A percentile compares a stretch with the other conserved stretches of the same genome.
Conservation (phyloP, 495 filamentous ascomycete species). For the Penicillium alfredii region DNA sequence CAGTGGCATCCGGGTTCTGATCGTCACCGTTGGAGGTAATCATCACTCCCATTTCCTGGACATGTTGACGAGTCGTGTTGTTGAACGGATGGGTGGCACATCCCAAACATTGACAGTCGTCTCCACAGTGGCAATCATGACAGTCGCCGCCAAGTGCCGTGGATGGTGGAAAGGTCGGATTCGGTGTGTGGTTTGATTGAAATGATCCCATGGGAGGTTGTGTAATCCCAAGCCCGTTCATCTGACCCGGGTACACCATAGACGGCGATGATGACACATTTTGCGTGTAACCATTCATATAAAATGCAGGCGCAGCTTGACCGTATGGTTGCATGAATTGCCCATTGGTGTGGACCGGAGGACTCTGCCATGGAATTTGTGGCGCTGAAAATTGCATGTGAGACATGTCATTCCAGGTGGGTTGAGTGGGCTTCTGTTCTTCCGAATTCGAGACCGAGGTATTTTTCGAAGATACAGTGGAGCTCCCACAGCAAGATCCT, state of each 20-base stretch:
- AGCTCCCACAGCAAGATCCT: slow-evolving; percentile 32
- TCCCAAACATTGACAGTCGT: slow-evolving; percentile 61
- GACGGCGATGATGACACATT: slow-evolving; percentile 6
- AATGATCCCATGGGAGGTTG: slow-evolving; percentile 15
- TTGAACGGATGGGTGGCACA: slow-evolving; percentile 71
- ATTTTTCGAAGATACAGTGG: slow-evolving; percentile 2
- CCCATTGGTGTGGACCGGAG: slow-evolving; percentile 9
- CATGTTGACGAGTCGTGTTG: slow-evolving; percentile 58
- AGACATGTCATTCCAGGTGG: slow-evolving; percentile 9
- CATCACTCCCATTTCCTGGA: slow-evolving; percentile 46
- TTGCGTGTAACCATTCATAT: slow-evolving; percentile 13
- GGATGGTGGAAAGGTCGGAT: no score
- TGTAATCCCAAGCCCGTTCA: slow-evolving; percentile 15
- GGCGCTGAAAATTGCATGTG: slow-evolving; percentile 15
- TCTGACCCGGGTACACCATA: slow-evolving; percentile 9
- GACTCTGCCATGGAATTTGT: slow-evolving; percentile 23
- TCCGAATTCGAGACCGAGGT: slow-evolving; percentile 2
- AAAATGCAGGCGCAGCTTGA: slow-evolving; percentile 7
- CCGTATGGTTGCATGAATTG: slow-evolving; percentile 11
- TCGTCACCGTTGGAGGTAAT: slow-evolving; percentile 35
- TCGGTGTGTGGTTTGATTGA: slow-evolving; percentile 7
- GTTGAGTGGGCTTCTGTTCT: slow-evolving; percentile 2
- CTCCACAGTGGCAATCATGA: slow-evolving; percentile 59
- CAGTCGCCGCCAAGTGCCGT: slow-evolving; percentile 16
- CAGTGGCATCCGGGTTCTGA: slow-evolving; percentile 12